phyloP scores from a whole-genome alignment of 768 basidiomycete genomes.

The Tubosaeta sp. region DNA sequence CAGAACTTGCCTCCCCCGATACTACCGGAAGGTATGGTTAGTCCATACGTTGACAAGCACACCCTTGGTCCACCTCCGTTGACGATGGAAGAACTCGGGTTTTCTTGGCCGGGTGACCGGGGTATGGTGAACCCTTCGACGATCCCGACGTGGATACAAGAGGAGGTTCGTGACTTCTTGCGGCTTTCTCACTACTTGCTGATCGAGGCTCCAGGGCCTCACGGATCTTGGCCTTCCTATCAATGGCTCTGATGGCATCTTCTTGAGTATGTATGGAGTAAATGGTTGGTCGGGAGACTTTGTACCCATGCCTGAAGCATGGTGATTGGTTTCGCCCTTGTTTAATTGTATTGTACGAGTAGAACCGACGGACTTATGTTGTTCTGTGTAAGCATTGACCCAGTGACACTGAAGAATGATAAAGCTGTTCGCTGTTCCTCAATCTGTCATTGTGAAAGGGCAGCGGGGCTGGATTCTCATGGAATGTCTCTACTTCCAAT shows the following conservation, averaged over 20 bases:
- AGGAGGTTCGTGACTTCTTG: constrained; percentile 57
- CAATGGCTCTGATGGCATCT: constrained; percentile 89
- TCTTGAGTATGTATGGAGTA: constrained; percentile 65
- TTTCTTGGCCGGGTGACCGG: constrained; percentile 62
- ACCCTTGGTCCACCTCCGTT: constrained; percentile 53
- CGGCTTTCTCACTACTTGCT: not conserved
- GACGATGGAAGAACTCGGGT: constrained; percentile 83
- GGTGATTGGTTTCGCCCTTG: constrained; percentile 45
- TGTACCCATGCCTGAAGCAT: constrained; percentile 75
- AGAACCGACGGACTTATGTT: constrained; percentile 15
- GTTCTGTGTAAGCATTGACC: no score
- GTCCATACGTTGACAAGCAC: constrained; percentile 52
- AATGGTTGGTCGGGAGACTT: constrained; percentile 79
- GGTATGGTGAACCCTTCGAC: constrained; percentile 72
- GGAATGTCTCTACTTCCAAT: no score
- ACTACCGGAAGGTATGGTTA: constrained; percentile 55
- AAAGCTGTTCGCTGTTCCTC: not conserved
- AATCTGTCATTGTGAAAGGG: no score
- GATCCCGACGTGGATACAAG: constrained; percentile 90
- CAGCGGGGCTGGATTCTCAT: no score
- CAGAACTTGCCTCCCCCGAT: constrained; percentile 51
- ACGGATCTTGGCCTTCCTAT: constrained; percentile 88
- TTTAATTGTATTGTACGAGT: constrained; percentile 13
- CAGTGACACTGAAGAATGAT: not conserved
- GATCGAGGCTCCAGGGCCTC: constrained; percentile 54